Base-by-base conservation (phyloP, 306 rosid species). In the Quercus robur region DNA sequence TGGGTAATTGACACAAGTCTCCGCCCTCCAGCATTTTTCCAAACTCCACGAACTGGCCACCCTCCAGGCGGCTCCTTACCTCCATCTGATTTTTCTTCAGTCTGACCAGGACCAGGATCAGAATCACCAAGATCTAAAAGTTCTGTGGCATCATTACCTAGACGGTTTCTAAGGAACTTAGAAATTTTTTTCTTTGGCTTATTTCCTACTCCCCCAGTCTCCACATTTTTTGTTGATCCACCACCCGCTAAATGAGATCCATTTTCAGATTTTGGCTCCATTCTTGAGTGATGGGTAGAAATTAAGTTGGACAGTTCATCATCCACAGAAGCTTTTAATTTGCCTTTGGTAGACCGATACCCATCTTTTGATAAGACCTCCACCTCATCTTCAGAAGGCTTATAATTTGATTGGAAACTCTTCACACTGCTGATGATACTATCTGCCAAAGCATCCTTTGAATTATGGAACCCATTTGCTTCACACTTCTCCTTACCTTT, bases 401-500 rank as follows among this genome's bases (percentile, higher is more conserved):
- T 19, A 6, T 6, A 73, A 33, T n/a, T 73, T 18, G 41, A 14
- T 73, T 55, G 77, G 66, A 73, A 5, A 9, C 56, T 31, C 14
- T n/a, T 73, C 7, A 18, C 15, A 30, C 26, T 17, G 66, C 64
- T 28, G 0, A 73, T 54, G 31, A 57, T 17, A 6, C 44, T 30
- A 73, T 73, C 26, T 8, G 64, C 66, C 14, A 55, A n/a, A 18
- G 26, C 25, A 55, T 31, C 71, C 51, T 67, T 33, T 67, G 66
- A 28, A 73, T 23, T 31, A 9, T 12, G 56, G 14, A 28, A n/a
- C 52, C 20, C 63, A 25, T 23, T 21, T 33, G 25, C 25, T 46
- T n/a, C 77, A 73, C 66, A 73, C 61, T 73, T 73, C 59, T 56
- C 63, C 64, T 73, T 73, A 55, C 66, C 77, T 56, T 73, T 73